Evolutionary conservation across 1,139 yeast species (phyloP).

Genomic region (Waltiozyma sp.): DNA sequence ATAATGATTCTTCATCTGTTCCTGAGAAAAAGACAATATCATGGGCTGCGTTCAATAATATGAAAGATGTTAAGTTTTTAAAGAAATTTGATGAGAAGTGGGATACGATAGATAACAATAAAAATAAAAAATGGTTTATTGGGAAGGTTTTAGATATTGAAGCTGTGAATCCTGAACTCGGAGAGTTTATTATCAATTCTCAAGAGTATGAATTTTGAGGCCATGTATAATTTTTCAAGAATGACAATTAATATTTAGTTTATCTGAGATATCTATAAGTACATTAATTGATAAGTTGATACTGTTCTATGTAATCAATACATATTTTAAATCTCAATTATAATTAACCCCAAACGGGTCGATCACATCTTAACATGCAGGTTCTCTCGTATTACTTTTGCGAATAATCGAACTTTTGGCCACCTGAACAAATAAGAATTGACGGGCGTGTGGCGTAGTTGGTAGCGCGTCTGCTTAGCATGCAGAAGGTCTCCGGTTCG

Average conservation of each 20-base stretch:
- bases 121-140: conserved; percentile 59
- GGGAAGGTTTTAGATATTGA: conserved; percentile 46
- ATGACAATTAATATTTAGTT: no score
- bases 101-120: conserved; percentile 10
- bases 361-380: no score
- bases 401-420: no score
- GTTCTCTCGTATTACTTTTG: no score
- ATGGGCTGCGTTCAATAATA: conserved; percentile 77
- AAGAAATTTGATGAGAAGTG: conserved; percentile 27
- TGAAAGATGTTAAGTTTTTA: conserved; percentile 71
- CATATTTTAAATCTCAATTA: no score
- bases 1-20: conserved; percentile 3
- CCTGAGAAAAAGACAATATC: conserved; percentile 20
- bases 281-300: no score
- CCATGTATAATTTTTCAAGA: no score
- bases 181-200: conserved; percentile 13
- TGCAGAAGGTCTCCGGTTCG: conserved; percentile 88
- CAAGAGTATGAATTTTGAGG: conserved; percentile 9
- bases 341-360: no score
- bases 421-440: no score
- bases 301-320: no score
- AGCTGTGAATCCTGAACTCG: conserved; percentile 19
- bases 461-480: conserved; percentile 91
- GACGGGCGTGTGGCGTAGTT: conserved; percentile 84
- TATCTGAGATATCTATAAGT: no score